These are phyloP conservation scores for Fusarium ramigenum DNA, from an alignment of 2,329 filamentous ascomycete species.

Conservation along the genomic window DNA sequence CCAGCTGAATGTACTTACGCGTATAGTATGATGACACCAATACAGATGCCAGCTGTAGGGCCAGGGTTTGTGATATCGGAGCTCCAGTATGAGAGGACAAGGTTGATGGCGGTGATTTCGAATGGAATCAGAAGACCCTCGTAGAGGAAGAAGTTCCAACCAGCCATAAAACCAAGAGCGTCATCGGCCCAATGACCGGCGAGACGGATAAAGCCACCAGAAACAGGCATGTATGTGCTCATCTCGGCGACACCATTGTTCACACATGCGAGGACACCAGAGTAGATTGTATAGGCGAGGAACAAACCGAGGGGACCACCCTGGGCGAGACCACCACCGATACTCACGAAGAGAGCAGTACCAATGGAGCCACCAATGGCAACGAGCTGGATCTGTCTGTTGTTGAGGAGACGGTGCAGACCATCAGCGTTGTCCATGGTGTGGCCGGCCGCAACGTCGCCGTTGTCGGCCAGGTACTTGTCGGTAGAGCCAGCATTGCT, in stretches of 20 bases:
- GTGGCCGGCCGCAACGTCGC: constrained; percentile 40
- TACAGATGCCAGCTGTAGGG: constrained; percentile 72
- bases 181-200: constrained; percentile 74
- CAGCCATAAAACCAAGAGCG: constrained; percentile 65
- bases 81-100: constrained; percentile 55
- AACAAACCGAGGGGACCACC: constrained; percentile 62
- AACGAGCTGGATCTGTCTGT: constrained; percentile 67
- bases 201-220: constrained; percentile 70
- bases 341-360: constrained; percentile 69
- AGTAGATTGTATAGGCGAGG: constrained; percentile 67
- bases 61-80: constrained; percentile 65
- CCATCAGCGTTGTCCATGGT: constrained; percentile 49
- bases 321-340: constrained; percentile 62
- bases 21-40: constrained; percentile 64
- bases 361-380: constrained; percentile 68
- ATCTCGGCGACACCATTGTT: constrained; percentile 75
- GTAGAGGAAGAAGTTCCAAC: constrained; percentile 58
- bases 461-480: constrained; percentile 34
- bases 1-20: constrained; percentile 55
- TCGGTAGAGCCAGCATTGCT: constrained; percentile 37
- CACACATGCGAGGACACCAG: constrained; percentile 64
- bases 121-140: constrained; percentile 56
- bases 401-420: constrained; percentile 59
- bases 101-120: constrained; percentile 54
- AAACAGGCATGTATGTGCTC: constrained; percentile 69